Base-by-base conservation (phyloP, 2,329 filamentous ascomycete genomes). In the Aureobasidium sp. region DNA sequence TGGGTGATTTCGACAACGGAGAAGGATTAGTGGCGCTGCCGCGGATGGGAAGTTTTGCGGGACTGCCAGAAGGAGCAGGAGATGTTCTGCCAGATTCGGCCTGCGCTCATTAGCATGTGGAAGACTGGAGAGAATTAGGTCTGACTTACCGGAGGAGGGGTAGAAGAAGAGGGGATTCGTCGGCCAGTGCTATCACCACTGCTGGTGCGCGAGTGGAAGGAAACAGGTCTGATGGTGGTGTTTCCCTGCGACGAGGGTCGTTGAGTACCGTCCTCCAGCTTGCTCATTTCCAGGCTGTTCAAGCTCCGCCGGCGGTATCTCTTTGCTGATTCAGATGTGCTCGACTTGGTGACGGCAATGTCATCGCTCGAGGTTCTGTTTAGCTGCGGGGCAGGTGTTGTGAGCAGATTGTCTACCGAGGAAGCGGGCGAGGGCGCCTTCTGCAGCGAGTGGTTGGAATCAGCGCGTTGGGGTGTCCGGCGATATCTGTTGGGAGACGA, bases 401-500 rank as follows among this genome's bases (percentile, higher is more conserved):
- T 58, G 50, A 83, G 78, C 56, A 82, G 64, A 62, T 82, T 77
- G 55, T 75, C 74, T 19, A 77, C 77, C n/a, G 76, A 71, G 21
- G 68, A 63, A 19, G 72, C 70, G 62, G 65, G 41, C 60, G 61
- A 51, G 56, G 55, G 24, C 39, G 64, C 53, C 47, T 64, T 57
- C 37, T 65, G 60, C 45, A 66, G 66, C 57, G 63, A 62, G 44
- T 61, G 69, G 62, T 64, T 73, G 58, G 71, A 77, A 59, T 82
- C 81, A 14, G 73, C 70, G 56, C 79, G 63, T 48, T 63, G 74
- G 59, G 79, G 79, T 55, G 78, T 74, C 56, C 90, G 84, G 62
- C 90, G 80, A 67, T 96, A 96, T 55, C 91, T 82, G 66, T 95
- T 90, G 1, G 88, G 88, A 1, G 86, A 83, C 19, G 83, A 75